These are phyloP conservation scores for Camelina laxa DNA, from an alignment of 345 rosid species.

Conservation along the genomic window DNA sequence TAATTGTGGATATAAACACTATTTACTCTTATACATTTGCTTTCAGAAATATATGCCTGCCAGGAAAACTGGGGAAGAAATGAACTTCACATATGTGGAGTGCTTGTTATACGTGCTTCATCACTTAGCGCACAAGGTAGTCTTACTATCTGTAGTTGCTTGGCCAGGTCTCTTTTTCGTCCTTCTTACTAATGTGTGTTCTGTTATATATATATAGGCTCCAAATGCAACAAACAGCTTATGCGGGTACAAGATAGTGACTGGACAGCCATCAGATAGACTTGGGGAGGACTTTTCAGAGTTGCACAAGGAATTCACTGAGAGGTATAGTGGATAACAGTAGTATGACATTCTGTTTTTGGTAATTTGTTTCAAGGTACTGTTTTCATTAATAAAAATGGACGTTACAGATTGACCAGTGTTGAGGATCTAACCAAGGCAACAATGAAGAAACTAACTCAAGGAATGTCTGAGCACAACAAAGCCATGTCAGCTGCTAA, in stretches of 20 bases:
- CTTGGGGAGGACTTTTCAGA: conserved; percentile 97
- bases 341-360: neutral
- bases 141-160: conserved; percentile 2
- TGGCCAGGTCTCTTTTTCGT: neutral
- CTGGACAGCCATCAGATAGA: conserved; percentile 97
- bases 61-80: conserved; percentile 82
- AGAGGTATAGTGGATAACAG: conserved; percentile 57
- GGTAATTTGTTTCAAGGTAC: neutral
- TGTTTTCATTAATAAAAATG: neutral
- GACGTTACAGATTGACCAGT: conserved; percentile 60
- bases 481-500: conserved; percentile 93
- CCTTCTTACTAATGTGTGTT: conserved; percentile 39
- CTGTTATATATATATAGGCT: conserved; percentile 54
- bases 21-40: neutral
- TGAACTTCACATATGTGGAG: conserved; percentile 87
- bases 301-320: conserved; percentile 71
- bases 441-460: conserved; percentile 84
- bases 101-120: conserved; percentile 82
- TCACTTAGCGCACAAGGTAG: conserved; percentile 87
- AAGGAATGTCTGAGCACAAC: conserved; percentile 87
- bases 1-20: neutral
- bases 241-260: conserved; percentile 95
- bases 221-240: conserved; percentile 94
- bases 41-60: conserved; percentile 88
- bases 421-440: conserved; percentile 91